Percentiles rank a stretch among this genome's conserved stretches.
Conservation (phyloP, 2,329 filamentous ascomycete species). For the Nemania abortiva region DNA sequence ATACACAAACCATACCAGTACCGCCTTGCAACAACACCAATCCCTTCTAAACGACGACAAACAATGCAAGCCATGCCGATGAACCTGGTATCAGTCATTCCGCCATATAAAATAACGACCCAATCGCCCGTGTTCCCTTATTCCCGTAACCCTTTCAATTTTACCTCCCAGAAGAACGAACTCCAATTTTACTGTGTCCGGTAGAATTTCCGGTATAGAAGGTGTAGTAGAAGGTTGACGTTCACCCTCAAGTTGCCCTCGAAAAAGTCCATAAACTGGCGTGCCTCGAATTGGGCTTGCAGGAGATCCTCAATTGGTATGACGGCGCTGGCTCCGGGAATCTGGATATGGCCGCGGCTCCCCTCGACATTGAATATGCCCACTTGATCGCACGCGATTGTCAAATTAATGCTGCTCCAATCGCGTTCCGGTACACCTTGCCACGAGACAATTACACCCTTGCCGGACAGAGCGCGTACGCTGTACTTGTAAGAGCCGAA, state of each 20-base stretch:
- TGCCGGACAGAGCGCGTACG: slow-evolving; percentile 87
- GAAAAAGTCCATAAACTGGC: slow-evolving; percentile 96
- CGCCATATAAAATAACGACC: slow-evolving; percentile 32
- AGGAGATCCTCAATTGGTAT: slow-evolving; percentile 93
- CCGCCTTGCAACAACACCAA: slow-evolving; percentile 40
- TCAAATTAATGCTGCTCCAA: slow-evolving; percentile 93
- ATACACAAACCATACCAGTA: slow-evolving; percentile 25
- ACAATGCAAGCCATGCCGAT: slow-evolving; percentile 33
- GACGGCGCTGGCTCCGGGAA: slow-evolving; percentile 89
- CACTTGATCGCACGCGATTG: slow-evolving; percentile 92
- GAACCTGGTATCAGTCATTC: slow-evolving; percentile 39
- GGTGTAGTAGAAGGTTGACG: slow-evolving; percentile 94
- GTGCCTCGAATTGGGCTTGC: slow-evolving; percentile 96
- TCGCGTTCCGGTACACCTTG: slow-evolving; percentile 83
- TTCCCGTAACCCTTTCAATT: slow-evolving; percentile 10
- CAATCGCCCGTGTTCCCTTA: slow-evolving; percentile 22
- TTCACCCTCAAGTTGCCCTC: slow-evolving; percentile 88
- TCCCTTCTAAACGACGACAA: slow-evolving; percentile 36
- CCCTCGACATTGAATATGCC: slow-evolving; percentile 95
- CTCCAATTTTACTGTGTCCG: slow-evolving; percentile 66
- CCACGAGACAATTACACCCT: slow-evolving; percentile 95
- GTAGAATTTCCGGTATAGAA: slow-evolving; percentile 99
- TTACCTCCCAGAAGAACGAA: slow-evolving; percentile 1
- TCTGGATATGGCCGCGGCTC: slow-evolving; percentile 91
- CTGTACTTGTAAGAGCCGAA: slow-evolving; percentile 99